Evolutionary conservation across 495 filamentous ascomycete species (phyloP).

Genomic region (Aspergillus avenaceus): DNA sequence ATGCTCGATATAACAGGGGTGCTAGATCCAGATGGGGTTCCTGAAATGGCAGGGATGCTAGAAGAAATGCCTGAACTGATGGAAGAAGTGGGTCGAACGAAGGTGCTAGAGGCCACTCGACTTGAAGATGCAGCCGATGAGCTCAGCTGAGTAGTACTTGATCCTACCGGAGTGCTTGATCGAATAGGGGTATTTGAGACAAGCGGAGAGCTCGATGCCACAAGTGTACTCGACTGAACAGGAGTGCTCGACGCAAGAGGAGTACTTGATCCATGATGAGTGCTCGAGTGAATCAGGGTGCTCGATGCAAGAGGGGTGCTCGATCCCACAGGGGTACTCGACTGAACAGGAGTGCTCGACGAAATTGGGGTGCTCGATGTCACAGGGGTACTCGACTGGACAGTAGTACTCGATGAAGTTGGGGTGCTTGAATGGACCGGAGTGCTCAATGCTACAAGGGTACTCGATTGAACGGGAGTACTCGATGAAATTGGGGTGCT

Average conservation of each 20-base stretch:
- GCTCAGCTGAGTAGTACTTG: background rate
- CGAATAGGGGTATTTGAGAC: background rate
- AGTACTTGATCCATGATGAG: background rate
- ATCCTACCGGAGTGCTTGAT: background rate
- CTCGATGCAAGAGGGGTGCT: slow-evolving; percentile 4
- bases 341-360: slow-evolving; percentile 7
- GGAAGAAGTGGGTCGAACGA: too few species aligned
- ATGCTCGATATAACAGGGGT: background rate
- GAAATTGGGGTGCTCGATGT: slow-evolving; percentile 7
- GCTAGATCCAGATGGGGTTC: slow-evolving; percentile 1
- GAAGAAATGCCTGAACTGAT: too few species aligned
- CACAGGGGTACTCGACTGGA: background rate
- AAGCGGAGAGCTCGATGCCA: background rate
- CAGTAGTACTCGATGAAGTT: background rate
- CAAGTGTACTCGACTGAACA: background rate
- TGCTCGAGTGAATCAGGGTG: background rate
- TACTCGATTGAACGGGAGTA: background rate
- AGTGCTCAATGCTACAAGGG: background rate
- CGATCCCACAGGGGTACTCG: slow-evolving; percentile 3
- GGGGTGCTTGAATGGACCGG: background rate
- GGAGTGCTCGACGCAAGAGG: background rate
- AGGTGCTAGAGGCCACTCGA: background rate
- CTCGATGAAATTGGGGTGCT: background rate
- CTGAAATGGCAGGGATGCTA: slow-evolving; percentile 2
- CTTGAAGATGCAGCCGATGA: too few species aligned